Evolutionary conservation across 2,329 filamentous ascomycete genomes (phyloP), one percentile per base, ranked within the genome.

Genomic region (Aspergillus puulaauensis): DNA sequence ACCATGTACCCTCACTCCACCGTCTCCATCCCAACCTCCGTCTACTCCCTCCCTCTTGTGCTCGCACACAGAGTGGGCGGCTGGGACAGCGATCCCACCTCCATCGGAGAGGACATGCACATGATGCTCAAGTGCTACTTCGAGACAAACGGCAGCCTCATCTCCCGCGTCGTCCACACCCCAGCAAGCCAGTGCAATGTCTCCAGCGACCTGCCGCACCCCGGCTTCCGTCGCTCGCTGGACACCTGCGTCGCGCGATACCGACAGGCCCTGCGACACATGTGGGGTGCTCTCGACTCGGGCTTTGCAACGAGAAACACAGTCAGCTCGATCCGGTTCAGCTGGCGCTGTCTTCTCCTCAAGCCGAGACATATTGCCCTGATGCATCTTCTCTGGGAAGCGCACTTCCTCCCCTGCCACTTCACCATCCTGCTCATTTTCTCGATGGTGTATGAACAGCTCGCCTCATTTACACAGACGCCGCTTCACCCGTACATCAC

Each of bases 91-190:
- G 86, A 84, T 52, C 80, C 84, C 1, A 87, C 89, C 60, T 87
- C 88, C 19, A 90, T 91, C 64, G 88, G 88, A 44, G 88, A 91
- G 73, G 88, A 90, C 68, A 74, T 90, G 67, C 88, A 91, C 76
- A 90, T 90, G 88, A 89, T 89, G 68, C 80, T 90, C 61, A 90
- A 90, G 78, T 90, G 87, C 71, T 90, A 90, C 76, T 90, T 90
- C 63, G 86, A 87, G 1, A 81, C 90, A 17, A 88, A 88, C 60
- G 88, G 88, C 3, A 86, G 90, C 68, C 70, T 90, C 54, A 86
- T 85, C 12, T 83, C 83, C 47, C 81, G 83, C 49, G 84, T 87
- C 3, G 80, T 91, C 31, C 77, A 87, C 64, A 87, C 85, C 60
- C 87, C 88, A 2, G 86, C 89, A 57, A 90, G 86, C 46, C 53